phyloP scores from a whole-genome alignment of 179 eudicot species.

The Sideroxylon spinosum region DNA sequence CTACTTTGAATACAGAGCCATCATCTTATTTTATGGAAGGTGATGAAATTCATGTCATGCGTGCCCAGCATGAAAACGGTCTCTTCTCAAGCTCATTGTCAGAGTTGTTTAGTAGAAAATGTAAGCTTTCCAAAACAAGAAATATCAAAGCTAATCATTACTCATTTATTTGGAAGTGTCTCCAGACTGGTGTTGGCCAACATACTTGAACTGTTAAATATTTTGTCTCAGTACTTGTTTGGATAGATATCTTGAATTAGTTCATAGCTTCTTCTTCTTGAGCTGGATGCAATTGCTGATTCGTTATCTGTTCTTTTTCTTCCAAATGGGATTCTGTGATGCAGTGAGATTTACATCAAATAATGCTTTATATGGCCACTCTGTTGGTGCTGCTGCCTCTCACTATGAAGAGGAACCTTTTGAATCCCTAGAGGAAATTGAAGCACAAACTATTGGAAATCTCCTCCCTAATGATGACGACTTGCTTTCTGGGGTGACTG shows the following conservation, averaged over 20 bases:
- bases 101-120: constrained; percentile 54
- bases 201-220: background rate
- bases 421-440: constrained; percentile 81
- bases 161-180: background rate
- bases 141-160: background rate
- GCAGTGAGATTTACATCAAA: constrained; percentile 59
- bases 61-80: constrained; percentile 54
- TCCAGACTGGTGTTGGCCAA: background rate
- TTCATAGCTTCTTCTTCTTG: background rate
- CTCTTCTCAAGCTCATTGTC: constrained; percentile 77
- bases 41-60: constrained; percentile 33
- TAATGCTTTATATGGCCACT: constrained; percentile 43
- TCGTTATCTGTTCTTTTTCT: background rate
- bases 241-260: background rate
- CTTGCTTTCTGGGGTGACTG: constrained; percentile 67
- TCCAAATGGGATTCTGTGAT: constrained; percentile 11
- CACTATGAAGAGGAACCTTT: constrained; percentile 55
- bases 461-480: constrained; percentile 89
- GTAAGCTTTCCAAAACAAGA: constrained; percentile 33
- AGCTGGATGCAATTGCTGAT: background rate
- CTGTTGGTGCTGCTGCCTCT: constrained; percentile 49
- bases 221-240: background rate
- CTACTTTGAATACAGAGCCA: constrained; percentile 30
- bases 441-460: constrained; percentile 88
- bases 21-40: constrained; percentile 30